Evolutionary conservation across 352 stramenopile species (phyloP).

Genomic region (Paralagenidium karlingii): DNA sequence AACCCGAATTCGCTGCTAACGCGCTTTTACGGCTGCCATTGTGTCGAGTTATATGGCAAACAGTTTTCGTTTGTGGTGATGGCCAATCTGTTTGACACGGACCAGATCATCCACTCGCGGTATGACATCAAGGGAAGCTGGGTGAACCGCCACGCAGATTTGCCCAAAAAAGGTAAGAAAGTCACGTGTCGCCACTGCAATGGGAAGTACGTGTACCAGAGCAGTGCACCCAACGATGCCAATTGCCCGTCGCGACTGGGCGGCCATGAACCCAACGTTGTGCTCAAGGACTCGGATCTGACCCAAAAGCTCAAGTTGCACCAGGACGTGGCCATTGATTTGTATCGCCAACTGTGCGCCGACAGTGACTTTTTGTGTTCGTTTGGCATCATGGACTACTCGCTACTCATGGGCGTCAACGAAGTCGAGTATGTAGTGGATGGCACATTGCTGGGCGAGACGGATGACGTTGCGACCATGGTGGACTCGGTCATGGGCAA

Average conservation of each 20-base stretch:
- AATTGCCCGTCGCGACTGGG: conserved; percentile 64
- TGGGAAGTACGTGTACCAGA: conserved; percentile 69
- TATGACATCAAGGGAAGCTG: conserved; percentile 89
- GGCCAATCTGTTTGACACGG: conserved; percentile 86
- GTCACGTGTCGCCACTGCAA: conserved; percentile 85
- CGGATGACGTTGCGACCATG: conserved; percentile 9
- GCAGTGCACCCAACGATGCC: conserved; percentile 39
- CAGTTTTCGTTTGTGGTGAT: conserved; percentile 89
- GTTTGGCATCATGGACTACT: conserved; percentile 90
- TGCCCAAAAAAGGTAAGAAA: conserved; percentile 78
- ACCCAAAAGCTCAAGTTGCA: conserved; percentile 83
- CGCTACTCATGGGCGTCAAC: conserved; percentile 82
- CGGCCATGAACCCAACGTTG: conserved; percentile 79
- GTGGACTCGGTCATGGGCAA: conserved; percentile 24
- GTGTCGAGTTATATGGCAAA: conserved; percentile 83
- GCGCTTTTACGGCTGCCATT: conserved; percentile 86
- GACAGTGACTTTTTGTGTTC: conserved; percentile 74
- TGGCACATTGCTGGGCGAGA: conserved; percentile 21
- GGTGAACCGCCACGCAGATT: conserved; percentile 73
- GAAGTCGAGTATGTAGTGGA: conserved; percentile 83
- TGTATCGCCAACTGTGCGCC: conserved; percentile 69
- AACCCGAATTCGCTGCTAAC: conserved; percentile 79
- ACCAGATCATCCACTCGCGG: conserved; percentile 74
- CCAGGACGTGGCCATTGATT: conserved; percentile 39
- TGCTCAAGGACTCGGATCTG: conserved; percentile 82